phyloP scores from a whole-genome alignment of 192 early-diverging fungal genomes.

The Backusella sp. region DNA sequence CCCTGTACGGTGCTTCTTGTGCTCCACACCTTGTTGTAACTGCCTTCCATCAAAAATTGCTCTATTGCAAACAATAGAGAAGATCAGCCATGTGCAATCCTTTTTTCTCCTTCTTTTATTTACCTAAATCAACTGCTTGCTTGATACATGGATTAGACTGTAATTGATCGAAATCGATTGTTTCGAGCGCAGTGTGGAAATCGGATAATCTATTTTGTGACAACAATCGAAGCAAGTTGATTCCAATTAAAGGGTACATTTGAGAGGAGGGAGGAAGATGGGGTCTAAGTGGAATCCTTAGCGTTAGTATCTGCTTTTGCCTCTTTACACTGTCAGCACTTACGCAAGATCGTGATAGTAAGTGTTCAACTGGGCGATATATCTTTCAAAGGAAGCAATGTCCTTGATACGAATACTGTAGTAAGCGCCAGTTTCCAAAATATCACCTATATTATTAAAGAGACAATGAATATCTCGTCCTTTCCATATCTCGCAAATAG shows the following conservation, averaged over 20 bases:
- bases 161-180: constrained; percentile 81
- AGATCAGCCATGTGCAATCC: neutral
- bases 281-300: constrained; percentile 12
- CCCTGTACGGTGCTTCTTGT: constrained; percentile 85
- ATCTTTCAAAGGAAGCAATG: constrained; percentile 93
- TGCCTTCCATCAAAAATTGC: constrained; percentile 97
- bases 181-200: constrained; percentile 96
- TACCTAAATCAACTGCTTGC: constrained; percentile 81
- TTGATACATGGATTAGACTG: constrained; percentile 81
- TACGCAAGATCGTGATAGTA: constrained; percentile 86
- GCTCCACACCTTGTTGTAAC: constrained; percentile 97
- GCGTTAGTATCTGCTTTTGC: neutral
- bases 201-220: constrained; percentile 96
- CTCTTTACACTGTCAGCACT: neutral
- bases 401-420: constrained; percentile 85
- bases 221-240: constrained; percentile 91
- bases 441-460: constrained; percentile 58
- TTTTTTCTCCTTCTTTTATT: neutral
- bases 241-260: constrained; percentile 87
- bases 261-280: constrained; percentile 72
- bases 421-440: constrained; percentile 89
- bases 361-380: constrained; percentile 87
- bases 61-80: constrained; percentile 41
- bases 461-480: neutral
- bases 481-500: neutral